Base-by-base conservation (phyloP, 2,329 filamentous ascomycete genomes). In the Colletotrichum sp. region DNA sequence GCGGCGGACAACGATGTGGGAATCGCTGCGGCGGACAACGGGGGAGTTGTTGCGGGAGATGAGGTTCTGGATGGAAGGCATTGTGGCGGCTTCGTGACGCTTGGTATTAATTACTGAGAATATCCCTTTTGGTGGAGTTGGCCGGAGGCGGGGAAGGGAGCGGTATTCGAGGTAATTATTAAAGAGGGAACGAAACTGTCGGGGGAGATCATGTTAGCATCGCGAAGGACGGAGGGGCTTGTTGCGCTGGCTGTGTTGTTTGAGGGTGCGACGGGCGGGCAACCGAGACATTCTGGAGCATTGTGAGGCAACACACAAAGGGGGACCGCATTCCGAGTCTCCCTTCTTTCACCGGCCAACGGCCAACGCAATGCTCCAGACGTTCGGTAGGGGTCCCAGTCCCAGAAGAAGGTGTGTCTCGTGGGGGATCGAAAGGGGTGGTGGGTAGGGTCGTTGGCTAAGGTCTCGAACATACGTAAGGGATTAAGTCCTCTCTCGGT, bases 11-110 rank as follows among this genome's bases (percentile, higher is more conserved):
- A 88, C 86, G 57, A 70, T 70, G 68, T 70, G 68, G 13, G 79
- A 32, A 32, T 63, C 72, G 32, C 76, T 68, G 49, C 73, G 64
- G 65, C 66, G 64, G 18, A 76, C 84, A 80, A 89, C 86, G 78
- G 93, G 80, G 74, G 82, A 79, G 83, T 82, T 79, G 83, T 84
- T 82, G 77, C 87, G 85, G 80, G 85, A 80, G 69, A 86, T 72
- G 76, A 87, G 77, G 68, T 80, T 82, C 76, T 81, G 83, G 79
- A 87, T 82, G 63, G 84, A 83, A 79, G 84, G 83, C 85, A 87
- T 87, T 66, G 68, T 80, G 72, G 66, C 18, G 71, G 30, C 68
- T 63, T 72, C 57, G 70, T 64, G 44, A 34, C 57, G 66, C 69
- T 62, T 65, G 49, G 36, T 69, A 34, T 49, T 63, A 26, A 71